Conservation (phyloP, 2,329 filamentous ascomycete species). For the Leptographium lundbergii region DNA sequence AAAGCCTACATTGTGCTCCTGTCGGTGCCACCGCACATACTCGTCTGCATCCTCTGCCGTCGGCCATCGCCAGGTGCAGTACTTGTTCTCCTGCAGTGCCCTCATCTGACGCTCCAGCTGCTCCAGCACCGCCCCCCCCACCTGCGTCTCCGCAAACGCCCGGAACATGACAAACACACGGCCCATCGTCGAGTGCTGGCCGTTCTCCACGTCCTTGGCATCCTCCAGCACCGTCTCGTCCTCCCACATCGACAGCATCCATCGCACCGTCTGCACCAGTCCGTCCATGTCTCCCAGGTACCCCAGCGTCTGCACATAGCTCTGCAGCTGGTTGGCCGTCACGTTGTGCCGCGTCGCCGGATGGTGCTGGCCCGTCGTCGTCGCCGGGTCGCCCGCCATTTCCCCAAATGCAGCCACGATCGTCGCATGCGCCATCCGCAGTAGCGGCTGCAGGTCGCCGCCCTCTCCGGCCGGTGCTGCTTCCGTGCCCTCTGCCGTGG, state of each 20-base stretch:
- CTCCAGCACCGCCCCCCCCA: constrained; percentile 18
- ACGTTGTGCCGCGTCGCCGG: constrained; percentile 27
- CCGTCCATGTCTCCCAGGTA: constrained; percentile 45
- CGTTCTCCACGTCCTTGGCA: constrained; percentile 23
- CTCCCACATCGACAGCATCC: constrained; percentile 40
- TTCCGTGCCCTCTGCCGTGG: neutral
- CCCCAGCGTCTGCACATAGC: constrained; percentile 51
- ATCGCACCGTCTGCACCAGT: constrained; percentile 43
- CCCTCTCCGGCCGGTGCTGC: neutral
- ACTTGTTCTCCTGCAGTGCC: constrained; percentile 14
- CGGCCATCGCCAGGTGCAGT: constrained; percentile 24
- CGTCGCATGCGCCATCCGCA: constrained; percentile 8
- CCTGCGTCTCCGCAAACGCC: constrained; percentile 30
- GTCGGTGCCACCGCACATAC: constrained; percentile 17
- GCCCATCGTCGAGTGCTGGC: constrained; percentile 19
- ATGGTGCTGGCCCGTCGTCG: neutral
- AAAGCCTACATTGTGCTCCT: constrained; percentile 7
- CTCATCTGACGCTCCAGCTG: constrained; percentile 18
- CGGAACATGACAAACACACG: constrained; percentile 26
- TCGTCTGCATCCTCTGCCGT: constrained; percentile 17
- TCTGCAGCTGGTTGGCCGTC: constrained; percentile 34
- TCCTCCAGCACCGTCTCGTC: constrained; percentile 20
- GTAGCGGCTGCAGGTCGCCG: neutral
- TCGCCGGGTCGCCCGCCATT: constrained; percentile 11
- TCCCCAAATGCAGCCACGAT: constrained; percentile 12